Percentiles rank a stretch among this genome's conserved stretches.
Conservation (phyloP, 306 rosid species). For the Glycyrrhiza uralensis region DNA sequence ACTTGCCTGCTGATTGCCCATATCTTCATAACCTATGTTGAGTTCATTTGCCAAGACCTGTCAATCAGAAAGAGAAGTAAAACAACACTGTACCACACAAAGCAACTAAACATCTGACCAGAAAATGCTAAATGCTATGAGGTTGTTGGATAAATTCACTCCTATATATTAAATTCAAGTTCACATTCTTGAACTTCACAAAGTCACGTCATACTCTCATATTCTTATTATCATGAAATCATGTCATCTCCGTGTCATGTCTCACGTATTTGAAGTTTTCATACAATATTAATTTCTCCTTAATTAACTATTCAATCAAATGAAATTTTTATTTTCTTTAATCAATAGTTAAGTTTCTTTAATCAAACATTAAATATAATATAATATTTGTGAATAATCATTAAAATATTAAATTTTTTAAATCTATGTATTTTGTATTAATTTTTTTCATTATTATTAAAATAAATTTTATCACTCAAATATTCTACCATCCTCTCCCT, state of each 20-base stretch:
- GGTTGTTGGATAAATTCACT: not conserved
- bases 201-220: not conserved
- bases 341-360: too few relatives aligned
- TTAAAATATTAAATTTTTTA: too few relatives aligned
- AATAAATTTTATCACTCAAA: not conserved
- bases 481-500: too few relatives aligned
- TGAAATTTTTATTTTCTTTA: too few relatives aligned
- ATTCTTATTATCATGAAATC: not conserved
- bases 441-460: too few relatives aligned
- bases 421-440: too few relatives aligned
- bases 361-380: too few relatives aligned
- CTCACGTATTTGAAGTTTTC: not conserved
- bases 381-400: not conserved
- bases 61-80: not conserved
- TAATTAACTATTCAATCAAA: not conserved
- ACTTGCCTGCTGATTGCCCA: slow-evolving; percentile 94
- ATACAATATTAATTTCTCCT: not conserved
- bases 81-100: not conserved
- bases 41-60: slow-evolving; percentile 90
- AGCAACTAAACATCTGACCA: not conserved
- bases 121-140: not conserved
- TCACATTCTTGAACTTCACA: not conserved
- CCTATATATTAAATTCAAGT: not conserved
- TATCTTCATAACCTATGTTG: slow-evolving; percentile 92
- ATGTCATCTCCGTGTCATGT: not conserved